Percentiles rank a stretch among this genome's conserved stretches.
Conservation (phyloP, 305 asterid species). For the Fraxinus latifolia region DNA sequence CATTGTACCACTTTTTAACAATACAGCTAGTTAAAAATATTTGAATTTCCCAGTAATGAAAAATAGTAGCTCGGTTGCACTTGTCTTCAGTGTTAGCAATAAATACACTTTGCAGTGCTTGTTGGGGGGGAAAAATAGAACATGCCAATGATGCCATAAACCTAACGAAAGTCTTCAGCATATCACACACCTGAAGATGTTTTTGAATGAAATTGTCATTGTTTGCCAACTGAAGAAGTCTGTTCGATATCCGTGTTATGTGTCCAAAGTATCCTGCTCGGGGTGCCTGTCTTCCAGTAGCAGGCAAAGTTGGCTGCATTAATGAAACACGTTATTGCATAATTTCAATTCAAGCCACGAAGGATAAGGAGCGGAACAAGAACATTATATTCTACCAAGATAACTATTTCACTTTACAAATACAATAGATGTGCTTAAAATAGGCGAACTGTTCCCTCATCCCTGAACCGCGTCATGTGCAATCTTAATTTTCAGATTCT, state of each 20-base stretch:
- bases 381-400: background rate
- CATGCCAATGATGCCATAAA: background rate
- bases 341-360: conserved; percentile 14
- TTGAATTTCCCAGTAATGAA: background rate
- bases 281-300: conserved; percentile 58
- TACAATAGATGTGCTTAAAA: background rate
- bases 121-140: background rate
- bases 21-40: background rate
- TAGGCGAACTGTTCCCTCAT: conserved; percentile 2
- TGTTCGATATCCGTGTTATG: conserved; percentile 81
- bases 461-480: conserved; percentile 13
- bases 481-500: conserved; percentile 17
- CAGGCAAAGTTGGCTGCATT: conserved; percentile 70
- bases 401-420: background rate
- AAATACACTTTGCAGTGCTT: background rate
- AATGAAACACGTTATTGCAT: conserved; percentile 18
- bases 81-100: background rate
- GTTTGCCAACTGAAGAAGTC: conserved; percentile 66
- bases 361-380: conserved; percentile 5
- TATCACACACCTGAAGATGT: conserved; percentile 59
- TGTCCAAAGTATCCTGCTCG: conserved; percentile 90
- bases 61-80: background rate
- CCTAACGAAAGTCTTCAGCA: conserved; percentile 10
- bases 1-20: background rate
- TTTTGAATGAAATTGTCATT: conserved; percentile 46